phyloP scores from a whole-genome alignment of 352 stramenopile genomes.

The Phytophthora hibernalis region DNA sequence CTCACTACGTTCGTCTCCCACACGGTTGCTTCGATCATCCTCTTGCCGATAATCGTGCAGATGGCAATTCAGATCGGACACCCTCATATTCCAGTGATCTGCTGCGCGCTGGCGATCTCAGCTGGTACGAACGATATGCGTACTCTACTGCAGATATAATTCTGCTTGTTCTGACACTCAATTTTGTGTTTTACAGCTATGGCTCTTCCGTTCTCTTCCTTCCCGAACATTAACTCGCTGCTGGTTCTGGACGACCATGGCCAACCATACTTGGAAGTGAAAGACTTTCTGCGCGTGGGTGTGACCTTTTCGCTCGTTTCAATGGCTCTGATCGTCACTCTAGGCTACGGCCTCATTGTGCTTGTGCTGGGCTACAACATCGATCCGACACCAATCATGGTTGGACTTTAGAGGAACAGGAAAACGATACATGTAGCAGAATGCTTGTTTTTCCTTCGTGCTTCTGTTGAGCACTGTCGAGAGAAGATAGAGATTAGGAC shows the following conservation, averaged over 20 bases:
- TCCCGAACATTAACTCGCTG: conserved; percentile 94
- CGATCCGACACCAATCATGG: conserved; percentile 48
- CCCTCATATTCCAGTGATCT: conserved; percentile 88
- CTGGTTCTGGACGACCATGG: conserved; percentile 91
- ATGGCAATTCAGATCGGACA: conserved; percentile 89
- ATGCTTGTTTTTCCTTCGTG: conserved; percentile 11
- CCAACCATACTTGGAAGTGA: conserved; percentile 85
- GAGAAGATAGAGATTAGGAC: conserved; percentile 20
- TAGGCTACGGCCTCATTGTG: conserved; percentile 88
- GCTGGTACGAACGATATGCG: conserved; percentile 56
- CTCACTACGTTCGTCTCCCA: conserved; percentile 95
- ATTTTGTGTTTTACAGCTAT: conserved; percentile 59
- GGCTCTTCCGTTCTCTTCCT: conserved; percentile 92
- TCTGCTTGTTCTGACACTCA: background rate
- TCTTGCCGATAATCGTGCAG: conserved; percentile 93
- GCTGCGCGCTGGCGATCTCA: conserved; percentile 87
- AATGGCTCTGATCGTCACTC: conserved; percentile 84
- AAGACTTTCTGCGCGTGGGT: conserved; percentile 89
- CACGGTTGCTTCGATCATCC: conserved; percentile 92
- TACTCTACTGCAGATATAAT: background rate
- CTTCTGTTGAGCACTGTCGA: conserved; percentile 8
- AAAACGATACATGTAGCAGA: background rate
- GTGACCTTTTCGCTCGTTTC: conserved; percentile 88
- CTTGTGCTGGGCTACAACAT: conserved; percentile 84
- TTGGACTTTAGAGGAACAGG: conserved; percentile 24